phyloP scores from a whole-genome alignment of 1,284 basidiomycete species.

The Trichosporon sp. region DNA sequence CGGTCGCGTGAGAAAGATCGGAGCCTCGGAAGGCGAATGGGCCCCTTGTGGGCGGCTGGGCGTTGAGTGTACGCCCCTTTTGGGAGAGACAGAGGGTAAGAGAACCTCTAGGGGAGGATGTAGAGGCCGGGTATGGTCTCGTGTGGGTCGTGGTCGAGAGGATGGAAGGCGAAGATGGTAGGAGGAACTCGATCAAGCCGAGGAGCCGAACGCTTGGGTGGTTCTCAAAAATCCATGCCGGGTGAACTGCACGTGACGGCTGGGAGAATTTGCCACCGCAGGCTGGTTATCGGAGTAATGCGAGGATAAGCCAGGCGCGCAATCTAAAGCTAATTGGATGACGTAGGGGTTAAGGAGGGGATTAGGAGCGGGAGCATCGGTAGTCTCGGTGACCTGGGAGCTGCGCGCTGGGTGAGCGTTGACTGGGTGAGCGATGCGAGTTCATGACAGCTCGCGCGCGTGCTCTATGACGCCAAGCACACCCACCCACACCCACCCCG shows the following conservation, averaged over 20 bases:
- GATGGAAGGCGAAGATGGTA: not conserved
- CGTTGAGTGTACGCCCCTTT: not conserved
- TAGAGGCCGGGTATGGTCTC: not conserved
- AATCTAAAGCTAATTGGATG: not conserved
- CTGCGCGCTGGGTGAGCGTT: not conserved
- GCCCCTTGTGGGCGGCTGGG: not conserved
- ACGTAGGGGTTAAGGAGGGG: not conserved
- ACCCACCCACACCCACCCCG: not conserved
- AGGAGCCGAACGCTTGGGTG: not conserved
- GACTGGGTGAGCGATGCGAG: not conserved
- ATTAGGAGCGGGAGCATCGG: not conserved
- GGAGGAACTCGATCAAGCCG: not conserved
- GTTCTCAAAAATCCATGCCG: not conserved
- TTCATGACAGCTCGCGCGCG: not conserved
- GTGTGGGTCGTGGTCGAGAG: not conserved
- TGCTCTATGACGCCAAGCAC: not conserved
- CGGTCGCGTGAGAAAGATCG: not conserved
- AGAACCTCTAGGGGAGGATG: not conserved
- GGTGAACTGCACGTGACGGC: not conserved
- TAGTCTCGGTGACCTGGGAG: not conserved
- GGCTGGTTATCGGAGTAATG: slow-evolving; percentile 1
- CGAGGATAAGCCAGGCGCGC: not conserved
- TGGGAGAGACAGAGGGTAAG: not conserved
- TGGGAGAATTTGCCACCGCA: not conserved
- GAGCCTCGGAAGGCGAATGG: not conserved